These are phyloP conservation scores for Aspergillus ruber DNA, from an alignment of 2,329 filamentous ascomycete genomes.

Conservation along the genomic window DNA sequence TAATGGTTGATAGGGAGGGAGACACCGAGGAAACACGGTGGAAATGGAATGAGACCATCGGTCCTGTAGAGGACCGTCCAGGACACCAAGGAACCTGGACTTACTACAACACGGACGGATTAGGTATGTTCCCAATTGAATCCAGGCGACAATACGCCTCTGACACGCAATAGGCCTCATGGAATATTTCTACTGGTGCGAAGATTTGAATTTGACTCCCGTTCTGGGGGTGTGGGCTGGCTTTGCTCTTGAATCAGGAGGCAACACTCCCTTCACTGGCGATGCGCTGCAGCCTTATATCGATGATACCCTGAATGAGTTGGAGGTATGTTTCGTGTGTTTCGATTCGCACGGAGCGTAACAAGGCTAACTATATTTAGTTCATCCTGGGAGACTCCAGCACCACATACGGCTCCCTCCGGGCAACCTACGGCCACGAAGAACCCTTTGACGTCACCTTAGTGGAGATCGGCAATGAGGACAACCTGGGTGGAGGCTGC, in stretches of 20 bases:
- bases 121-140: constrained; percentile 33
- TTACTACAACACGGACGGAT: constrained; percentile 54
- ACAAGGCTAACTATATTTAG: constrained; percentile 3
- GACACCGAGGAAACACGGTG: constrained; percentile 16
- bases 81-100: constrained; percentile 51
- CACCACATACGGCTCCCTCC: constrained; percentile 51
- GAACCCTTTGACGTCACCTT: constrained; percentile 53
- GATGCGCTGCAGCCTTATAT: constrained; percentile 50
- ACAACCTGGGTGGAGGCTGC: constrained; percentile 50
- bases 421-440: constrained; percentile 52
- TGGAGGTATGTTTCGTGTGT: constrained; percentile 37
- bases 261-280: constrained; percentile 41
- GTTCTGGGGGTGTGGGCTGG: constrained; percentile 54
- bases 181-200: constrained; percentile 54
- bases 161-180: constrained; percentile 32
- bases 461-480: constrained; percentile 61
- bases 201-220: constrained; percentile 51
- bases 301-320: constrained; percentile 53
- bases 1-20: constrained; percentile 12
- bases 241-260: constrained; percentile 47
- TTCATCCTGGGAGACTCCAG: constrained; percentile 51
- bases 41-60: constrained; percentile 38
- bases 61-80: constrained; percentile 36
- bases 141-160: background rate
- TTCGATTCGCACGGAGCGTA: background rate